phyloP scores from a whole-genome alignment of 2,329 filamentous ascomycete species.

The Clarireedia homoeocarpa region DNA sequence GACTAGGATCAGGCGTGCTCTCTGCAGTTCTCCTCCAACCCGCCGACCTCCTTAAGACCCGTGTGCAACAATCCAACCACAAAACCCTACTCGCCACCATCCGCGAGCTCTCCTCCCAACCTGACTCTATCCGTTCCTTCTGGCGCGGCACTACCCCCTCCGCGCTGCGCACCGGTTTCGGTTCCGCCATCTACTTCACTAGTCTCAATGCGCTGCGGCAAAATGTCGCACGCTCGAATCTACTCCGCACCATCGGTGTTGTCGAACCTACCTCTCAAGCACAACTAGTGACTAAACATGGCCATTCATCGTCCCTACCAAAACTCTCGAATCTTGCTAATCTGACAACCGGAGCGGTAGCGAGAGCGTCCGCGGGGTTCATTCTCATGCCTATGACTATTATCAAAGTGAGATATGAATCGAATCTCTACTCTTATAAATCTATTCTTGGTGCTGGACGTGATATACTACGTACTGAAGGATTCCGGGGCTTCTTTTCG shows the following conservation, averaged over 20 bases:
- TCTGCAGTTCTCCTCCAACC: constrained; percentile 90
- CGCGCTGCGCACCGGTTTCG: constrained; percentile 86
- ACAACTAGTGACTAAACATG: background rate
- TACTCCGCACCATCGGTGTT: constrained; percentile 30
- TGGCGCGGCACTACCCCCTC: constrained; percentile 93
- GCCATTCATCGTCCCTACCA: constrained; percentile 64
- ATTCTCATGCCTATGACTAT: constrained; percentile 94
- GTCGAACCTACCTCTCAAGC: constrained; percentile 18
- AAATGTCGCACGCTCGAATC: constrained; percentile 42
- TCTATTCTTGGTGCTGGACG: constrained; percentile 64
- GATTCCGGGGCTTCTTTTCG: constrained; percentile 78
- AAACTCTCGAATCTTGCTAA: constrained; percentile 80
- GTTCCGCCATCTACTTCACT: constrained; percentile 90
- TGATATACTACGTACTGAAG: constrained; percentile 68
- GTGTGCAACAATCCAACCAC: constrained; percentile 78
- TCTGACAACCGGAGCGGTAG: constrained; percentile 73
- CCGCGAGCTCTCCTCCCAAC: constrained; percentile 59
- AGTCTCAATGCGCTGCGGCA: constrained; percentile 78
- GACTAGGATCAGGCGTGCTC: constrained; percentile 77
- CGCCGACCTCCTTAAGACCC: constrained; percentile 91
- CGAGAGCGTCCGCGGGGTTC: constrained; percentile 80
- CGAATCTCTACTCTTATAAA: constrained; percentile 73
- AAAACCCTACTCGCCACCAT: constrained; percentile 63
- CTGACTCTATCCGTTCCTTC: constrained; percentile 57
- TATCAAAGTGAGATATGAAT: constrained; percentile 94